These are phyloP conservation scores for Diaporthe citrichinensis DNA, from an alignment of 2,329 filamentous ascomycete genomes.

Conservation along the genomic window DNA sequence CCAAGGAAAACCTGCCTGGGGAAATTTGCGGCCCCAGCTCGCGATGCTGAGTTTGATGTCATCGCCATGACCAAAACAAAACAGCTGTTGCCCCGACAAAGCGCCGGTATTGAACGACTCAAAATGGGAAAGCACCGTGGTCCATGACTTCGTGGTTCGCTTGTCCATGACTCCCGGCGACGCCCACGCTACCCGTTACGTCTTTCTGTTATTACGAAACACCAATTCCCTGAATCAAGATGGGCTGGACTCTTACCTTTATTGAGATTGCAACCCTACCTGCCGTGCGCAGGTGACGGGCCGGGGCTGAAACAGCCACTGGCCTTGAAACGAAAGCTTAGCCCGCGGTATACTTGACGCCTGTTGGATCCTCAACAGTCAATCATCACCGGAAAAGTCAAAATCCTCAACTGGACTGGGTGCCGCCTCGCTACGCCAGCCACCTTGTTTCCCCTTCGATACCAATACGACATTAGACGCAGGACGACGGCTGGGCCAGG, in stretches of 20 bases:
- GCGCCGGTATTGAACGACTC: constrained; percentile 16
- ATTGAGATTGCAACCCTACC: constrained; percentile 26
- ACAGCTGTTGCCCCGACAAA: constrained; percentile 32
- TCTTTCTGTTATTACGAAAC: constrained; percentile 23
- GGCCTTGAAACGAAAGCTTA: constrained; percentile 34
- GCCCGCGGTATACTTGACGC: constrained; percentile 6
- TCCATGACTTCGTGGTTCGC: constrained; percentile 26
- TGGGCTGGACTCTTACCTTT: constrained; percentile 10
- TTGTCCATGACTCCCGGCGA: background rate
- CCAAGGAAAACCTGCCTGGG: constrained; percentile 33
- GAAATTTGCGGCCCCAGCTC: constrained; percentile 38
- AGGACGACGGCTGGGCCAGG: background rate
- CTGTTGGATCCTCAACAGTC: constrained; percentile 15
- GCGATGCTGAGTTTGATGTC: constrained; percentile 36
- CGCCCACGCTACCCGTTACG: constrained; percentile 15
- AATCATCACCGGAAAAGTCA: constrained; percentile 8
- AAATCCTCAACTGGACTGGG: background rate
- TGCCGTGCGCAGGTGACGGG: constrained; percentile 38
- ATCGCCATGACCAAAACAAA: constrained; percentile 34
- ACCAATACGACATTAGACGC: constrained; percentile 17
- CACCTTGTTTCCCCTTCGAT: constrained; percentile 12
- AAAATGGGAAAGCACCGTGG: constrained; percentile 18
- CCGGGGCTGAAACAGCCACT: constrained; percentile 37
- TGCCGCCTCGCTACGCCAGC: constrained; percentile 20
- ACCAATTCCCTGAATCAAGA: constrained; percentile 21